Evolutionary conservation across 1,284 basidiomycete genomes (phyloP), one percentile per base, ranked within the genome.

Genomic region (Tylopilus sp.): DNA sequence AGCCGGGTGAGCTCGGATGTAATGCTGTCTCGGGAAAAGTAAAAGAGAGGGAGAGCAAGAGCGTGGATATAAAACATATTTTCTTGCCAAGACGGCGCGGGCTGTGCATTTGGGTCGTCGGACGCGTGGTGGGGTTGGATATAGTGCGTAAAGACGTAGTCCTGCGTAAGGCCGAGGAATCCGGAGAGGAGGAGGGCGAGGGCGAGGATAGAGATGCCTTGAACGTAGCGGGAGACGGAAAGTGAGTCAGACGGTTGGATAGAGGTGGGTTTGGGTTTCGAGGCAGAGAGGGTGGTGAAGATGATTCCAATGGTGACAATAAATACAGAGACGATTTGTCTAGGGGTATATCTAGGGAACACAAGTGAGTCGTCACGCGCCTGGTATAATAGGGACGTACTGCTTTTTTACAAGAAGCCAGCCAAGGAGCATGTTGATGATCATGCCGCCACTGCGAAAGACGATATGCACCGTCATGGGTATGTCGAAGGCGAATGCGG

Each of bases 401-500:
- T 54, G 63, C 59, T 88, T 91, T 6, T 86, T 83, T 3, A 82
- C 83, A 19, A 94, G 68, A 2, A 90, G 58, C 84, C 86, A 91
- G 0, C 94, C 95, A 63, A 95, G 82, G 13, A 92, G 53, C 87
- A 96, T 90, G 72, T 91, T 94, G 56, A 95, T 81, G n/a, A 93
- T 86, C 73, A 95, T 80, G n/a, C 96, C 96, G 2, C 94, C 96
- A 71, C 94, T 95, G 47, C 96, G 86, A 75, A 98, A 98, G 64
- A 98, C 94, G 77, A 98, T 98, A 78, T 98, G 96, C 2, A 98
- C 92, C 0, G 94, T 83, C 89, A 98, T 95, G 19, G 96, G 96
- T 64, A 98, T 93, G 65, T 87, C 80, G 73, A 89, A 96, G 6
- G 89, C 93, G 76, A 98, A 98, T 1, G 95, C 96, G 32, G 88